Percentiles rank a stretch among this genome's conserved stretches.
Conservation (phyloP, 2,329 filamentous ascomycete species). For the Xylariaceae sp. region DNA sequence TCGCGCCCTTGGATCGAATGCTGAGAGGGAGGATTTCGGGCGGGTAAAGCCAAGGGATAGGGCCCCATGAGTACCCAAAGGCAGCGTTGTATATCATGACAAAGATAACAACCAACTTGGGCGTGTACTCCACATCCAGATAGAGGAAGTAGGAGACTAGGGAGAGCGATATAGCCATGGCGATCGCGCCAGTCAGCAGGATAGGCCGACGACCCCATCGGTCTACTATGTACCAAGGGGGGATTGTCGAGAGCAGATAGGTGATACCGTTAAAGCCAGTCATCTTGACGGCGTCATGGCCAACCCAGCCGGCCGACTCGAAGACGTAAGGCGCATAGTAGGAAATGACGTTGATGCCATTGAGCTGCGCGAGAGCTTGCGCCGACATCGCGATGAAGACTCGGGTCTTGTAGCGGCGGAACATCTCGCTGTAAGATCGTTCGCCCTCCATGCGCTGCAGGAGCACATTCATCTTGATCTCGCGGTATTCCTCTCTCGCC, state of each 20-base stretch:
- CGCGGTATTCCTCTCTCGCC: slow-evolving; percentile 91
- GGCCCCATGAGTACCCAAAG: slow-evolving; percentile 92
- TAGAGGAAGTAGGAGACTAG: slow-evolving; percentile 93
- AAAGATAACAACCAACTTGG: slow-evolving; percentile 80
- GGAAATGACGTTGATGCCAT: slow-evolving; percentile 98
- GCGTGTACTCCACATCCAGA: slow-evolving; percentile 73
- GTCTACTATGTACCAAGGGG: slow-evolving; percentile 96
- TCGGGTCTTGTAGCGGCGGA: slow-evolving; percentile 81
- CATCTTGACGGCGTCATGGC: slow-evolving; percentile 89
- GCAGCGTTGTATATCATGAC: slow-evolving; percentile 99
- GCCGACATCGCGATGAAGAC: slow-evolving; percentile 99
- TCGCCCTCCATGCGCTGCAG: slow-evolving; percentile 93
- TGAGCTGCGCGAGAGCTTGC: slow-evolving; percentile 89
- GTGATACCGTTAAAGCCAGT: slow-evolving; percentile 90
- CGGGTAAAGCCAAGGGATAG: slow-evolving; percentile 96
- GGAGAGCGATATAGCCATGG: slow-evolving; percentile 84
- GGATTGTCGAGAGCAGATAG: slow-evolving; percentile 86
- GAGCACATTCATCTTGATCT: slow-evolving; percentile 98
- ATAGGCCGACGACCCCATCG: slow-evolving; percentile 85
- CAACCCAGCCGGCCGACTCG: slow-evolving; percentile 92
- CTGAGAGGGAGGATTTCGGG: slow-evolving; percentile 97
- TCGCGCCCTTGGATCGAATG: slow-evolving; percentile 94
- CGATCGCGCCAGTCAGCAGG: slow-evolving; percentile 79
- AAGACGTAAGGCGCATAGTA: slow-evolving; percentile 98
- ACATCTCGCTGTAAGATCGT: slow-evolving; percentile 89